Evolutionary conservation across 2,329 filamentous ascomycete species (phyloP), one percentile per base, ranked within the genome.

Genomic region (Diaporthe eres): DNA sequence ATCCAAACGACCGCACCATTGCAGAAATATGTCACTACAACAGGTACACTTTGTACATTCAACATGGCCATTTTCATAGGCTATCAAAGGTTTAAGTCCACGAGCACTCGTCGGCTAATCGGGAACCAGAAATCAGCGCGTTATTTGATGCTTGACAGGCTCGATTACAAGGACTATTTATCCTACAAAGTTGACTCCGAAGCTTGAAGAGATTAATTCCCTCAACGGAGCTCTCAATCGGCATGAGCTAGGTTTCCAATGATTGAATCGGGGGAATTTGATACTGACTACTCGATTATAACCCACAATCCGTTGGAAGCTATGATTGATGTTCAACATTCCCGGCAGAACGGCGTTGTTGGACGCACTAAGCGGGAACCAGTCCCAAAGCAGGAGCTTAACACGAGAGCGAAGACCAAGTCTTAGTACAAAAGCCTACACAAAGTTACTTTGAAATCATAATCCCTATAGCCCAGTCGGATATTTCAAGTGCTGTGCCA

Each of bases 331-430:
- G 15, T 57, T 34, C 31, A 3, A 12, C 9, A 37, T 8, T 8
- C 17, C 19, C 19, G 44, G 44, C 22, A 22, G 25, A 65, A 5
- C 6, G 13, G 2, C 3, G 25, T 13, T 25, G 12, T 17, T n/a
- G 31, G 22, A 31, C 7, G 22, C 3, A 3, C n/a, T 28, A 17
- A 67, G 9, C 22, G 3, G 8, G 47, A 22, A 37, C 31, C n/a
- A 68, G 63, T 8, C 31, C 28, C 22, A 39, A 68, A 55, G 31
- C 65, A 53, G 65, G 2, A 25, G 15, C 22, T 37, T 6, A 15
- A 22, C 15, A 49, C n/a, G 47, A 68, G 31, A 67, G 44, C 63
- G 44, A 68, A 15, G 13, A 39, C 65, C 15, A 53, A 68, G 65
- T 2, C 13, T 4, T 68, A 25, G 28, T 28, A 53, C 9, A 9